Base-by-base conservation (phyloP, 2,329 filamentous ascomycete genomes). In the Xylariomycetidae sp. region DNA sequence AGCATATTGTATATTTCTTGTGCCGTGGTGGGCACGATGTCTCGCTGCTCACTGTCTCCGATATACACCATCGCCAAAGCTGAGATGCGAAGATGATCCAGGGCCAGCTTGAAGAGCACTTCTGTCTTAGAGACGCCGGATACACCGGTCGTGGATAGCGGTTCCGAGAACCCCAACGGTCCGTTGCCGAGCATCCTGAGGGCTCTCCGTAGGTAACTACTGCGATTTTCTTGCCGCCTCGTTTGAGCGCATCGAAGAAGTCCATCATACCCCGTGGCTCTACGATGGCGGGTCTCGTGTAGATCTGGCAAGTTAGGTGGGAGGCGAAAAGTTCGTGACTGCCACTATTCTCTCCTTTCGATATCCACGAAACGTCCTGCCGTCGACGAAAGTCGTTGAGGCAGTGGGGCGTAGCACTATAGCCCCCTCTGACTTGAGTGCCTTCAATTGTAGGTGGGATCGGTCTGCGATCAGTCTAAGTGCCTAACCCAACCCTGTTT, bases 1-100 rank as follows among this genome's bases (percentile, higher is more conserved):
- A n/a, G 43, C 49, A 50, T 46, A 37, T 49, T 44, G 46, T 47
- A 38, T 39, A 46, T 40, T 33, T 14, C 30, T 7, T 16, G 13
- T 17, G 5, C 17, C 4, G 17, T 23, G 13, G 27, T 17, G 12
- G 27, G 27, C 16, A 29, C 5, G 20, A 23, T 23, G n/a, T 23
- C 20, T 23, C 20, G 8, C 20, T n/a, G 20, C n/a, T 23, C 20
- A n/a, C n/a, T 23, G 20, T 23, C 20, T n/a, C 20, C 20, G 20
- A 23, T 23, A n/a, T 23, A 23, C 8, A 23, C n/a, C 20, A 23
- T 8, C 8, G 8, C 20, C 8, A 8, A 8, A 8, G 20, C 8
- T 23, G 8, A n/a, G n/a, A 23, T 23, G 8, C 20, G 8, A n/a
- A 23, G 20, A 23, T 23, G 20, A 8, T 23, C 20, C 20, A 23